phyloP scores from a whole-genome alignment of 805 yeast species.

The Millerozyma acaciae region DNA sequence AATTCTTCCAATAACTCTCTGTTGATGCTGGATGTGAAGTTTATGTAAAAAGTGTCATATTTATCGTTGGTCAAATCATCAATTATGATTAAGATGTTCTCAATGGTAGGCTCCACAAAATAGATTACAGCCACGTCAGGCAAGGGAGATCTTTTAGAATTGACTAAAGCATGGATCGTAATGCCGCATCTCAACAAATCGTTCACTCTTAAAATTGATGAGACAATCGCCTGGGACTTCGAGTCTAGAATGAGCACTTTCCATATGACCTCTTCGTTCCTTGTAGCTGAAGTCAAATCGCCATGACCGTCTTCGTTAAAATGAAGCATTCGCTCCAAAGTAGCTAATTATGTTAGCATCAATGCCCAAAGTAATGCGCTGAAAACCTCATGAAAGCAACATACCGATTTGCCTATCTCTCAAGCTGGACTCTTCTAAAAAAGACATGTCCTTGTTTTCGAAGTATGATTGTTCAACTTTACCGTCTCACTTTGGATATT shows the following conservation, averaged over 20 bases:
- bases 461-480: too few species aligned
- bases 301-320: slow-evolving; percentile 62
- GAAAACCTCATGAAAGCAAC: neutral
- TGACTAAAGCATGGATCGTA: slow-evolving; percentile 79
- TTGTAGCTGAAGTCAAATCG: slow-evolving; percentile 51
- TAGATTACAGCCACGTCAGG: slow-evolving; percentile 95
- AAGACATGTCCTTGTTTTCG: slow-evolving; percentile 9
- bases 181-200: slow-evolving; percentile 88
- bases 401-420: slow-evolving; percentile 22
- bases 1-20: slow-evolving; percentile 82
- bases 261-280: slow-evolving; percentile 76
- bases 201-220: slow-evolving; percentile 88
- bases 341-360: slow-evolving; percentile 4
- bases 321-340: slow-evolving; percentile 78
- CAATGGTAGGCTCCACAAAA: slow-evolving; percentile 82
- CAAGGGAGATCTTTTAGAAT: slow-evolving; percentile 69
- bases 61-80: slow-evolving; percentile 70
- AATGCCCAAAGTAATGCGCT: neutral
- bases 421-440: slow-evolving; percentile 14
- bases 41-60: slow-evolving; percentile 76
- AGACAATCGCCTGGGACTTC: slow-evolving; percentile 77
- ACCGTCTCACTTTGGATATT: too few species aligned
- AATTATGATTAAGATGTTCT: slow-evolving; percentile 65
- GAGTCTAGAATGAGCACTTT: slow-evolving; percentile 82
- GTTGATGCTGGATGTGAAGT: slow-evolving; percentile 76